Base-by-base conservation (phyloP, 2,329 filamentous ascomycete species). In the Geosmithia flava region DNA sequence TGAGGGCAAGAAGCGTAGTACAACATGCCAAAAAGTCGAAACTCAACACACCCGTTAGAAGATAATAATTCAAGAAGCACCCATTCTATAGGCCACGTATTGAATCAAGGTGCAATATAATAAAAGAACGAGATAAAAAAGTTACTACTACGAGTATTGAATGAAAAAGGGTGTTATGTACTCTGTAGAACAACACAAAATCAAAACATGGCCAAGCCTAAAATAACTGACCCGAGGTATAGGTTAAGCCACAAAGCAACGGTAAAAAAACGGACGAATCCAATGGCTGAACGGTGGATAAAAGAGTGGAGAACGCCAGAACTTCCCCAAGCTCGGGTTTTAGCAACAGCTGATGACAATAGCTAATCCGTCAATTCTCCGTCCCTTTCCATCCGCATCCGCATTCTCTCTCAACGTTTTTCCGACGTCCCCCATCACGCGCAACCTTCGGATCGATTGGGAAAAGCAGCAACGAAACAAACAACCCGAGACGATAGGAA, bases 251-350 rank as follows among this genome's bases (percentile, higher is more conserved):
- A 37, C 13, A 7, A 7, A 5, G 6, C 33, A 37, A 5, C 3
- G 33, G 33, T 7, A 11, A 37, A 15, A 23, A 55, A 42, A 56
- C 58, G 52, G 65, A 23, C 29, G 37, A 48, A 43, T 20, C 41
- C 41, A 3, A 43, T 3, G 41, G 17, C 15, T 10, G 3, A 7
- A 43, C 8, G 15, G 15, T 5, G 11, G 15, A 37, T 3, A 13
- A 3, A 37, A 37, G 13, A 37, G 33, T 37, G 33, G 33, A 37
- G 33, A n/a, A n/a, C 15, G 33, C 3, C 33, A 37, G 33, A 37
- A 37, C 6, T 37, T 37, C 33, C 33, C 33, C 33, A 37, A 37
- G 33, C 33, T 37, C 33, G 11, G 33, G 33, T 37, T 37, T 37
- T 37, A 37, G 33, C 16, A 37, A 37, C 33, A 7, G 33, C 33